These are phyloP conservation scores for Candida takata DNA, from an alignment of 805 yeast species.

Conservation along the genomic window DNA sequence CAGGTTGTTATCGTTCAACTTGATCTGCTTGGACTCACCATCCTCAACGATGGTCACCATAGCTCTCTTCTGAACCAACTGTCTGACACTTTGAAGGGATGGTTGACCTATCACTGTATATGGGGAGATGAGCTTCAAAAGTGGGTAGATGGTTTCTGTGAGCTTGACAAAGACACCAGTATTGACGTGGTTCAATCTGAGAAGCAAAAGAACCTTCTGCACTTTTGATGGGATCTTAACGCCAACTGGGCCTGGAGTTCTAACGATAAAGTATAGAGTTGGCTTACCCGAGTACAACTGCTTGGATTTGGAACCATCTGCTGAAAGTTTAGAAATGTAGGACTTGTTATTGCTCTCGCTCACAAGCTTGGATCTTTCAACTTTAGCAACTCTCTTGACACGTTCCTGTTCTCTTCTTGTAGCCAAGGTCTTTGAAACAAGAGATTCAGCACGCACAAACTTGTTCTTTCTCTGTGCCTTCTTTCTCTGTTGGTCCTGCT, in stretches of 20 bases:
- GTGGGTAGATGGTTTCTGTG: constrained; percentile 51
- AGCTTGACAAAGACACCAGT: constrained; percentile 68
- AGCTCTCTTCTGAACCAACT: constrained; percentile 72
- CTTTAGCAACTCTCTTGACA: constrained; percentile 52
- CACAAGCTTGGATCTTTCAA: constrained; percentile 34
- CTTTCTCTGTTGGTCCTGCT: constrained; percentile 37
- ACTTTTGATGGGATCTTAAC: constrained; percentile 63
- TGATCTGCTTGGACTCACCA: constrained; percentile 31
- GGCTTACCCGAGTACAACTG: constrained; percentile 35
- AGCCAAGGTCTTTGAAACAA: constrained; percentile 60
- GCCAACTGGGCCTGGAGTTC: constrained; percentile 60
- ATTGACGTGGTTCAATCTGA: constrained; percentile 53
- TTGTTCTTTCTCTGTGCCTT: constrained; percentile 38
- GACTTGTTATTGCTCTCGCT: constrained; percentile 23
- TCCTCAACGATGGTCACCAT: constrained; percentile 37
- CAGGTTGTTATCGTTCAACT: constrained; percentile 65
- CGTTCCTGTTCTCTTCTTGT: constrained; percentile 63
- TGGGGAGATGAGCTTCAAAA: constrained; percentile 63
- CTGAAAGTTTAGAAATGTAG: constrained; percentile 27
- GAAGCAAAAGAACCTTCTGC: constrained; percentile 46
- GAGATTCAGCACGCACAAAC: constrained; percentile 68
- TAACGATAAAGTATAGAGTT: constrained; percentile 55
- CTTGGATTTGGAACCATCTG: constrained; percentile 28
- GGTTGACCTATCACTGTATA: constrained; percentile 71
- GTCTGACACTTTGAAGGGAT: constrained; percentile 64